Base-by-base conservation (phyloP, 345 rosid genomes). In the Tarenaya hassleriana region DNA sequence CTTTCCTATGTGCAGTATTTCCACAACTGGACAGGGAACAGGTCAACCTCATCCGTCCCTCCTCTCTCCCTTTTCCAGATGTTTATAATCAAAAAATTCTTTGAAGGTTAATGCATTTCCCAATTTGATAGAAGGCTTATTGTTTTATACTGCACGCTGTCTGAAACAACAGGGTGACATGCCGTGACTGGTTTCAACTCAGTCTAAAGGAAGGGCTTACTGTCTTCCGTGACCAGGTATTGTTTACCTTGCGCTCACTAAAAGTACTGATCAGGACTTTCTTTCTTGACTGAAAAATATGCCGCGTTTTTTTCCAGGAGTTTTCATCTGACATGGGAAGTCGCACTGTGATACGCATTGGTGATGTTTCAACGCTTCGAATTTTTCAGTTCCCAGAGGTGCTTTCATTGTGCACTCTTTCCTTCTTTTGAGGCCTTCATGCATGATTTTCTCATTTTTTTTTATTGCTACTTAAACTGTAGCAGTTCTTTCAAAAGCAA, bases 11-110 rank as follows among this genome's bases (percentile, higher is more conserved):
- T 78, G 83, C 82, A 94, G 99, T 94, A 88, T 70, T 94, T 94
- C 75, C 97, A 94, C 84, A 94, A 94, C 69, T 94, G 99, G 99
- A 94, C 99, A 49, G 99, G 99, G 62, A 85, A 88, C 82, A 92
- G 98, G 98, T 90, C 72, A 68, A 67, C 49, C 57, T 42, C 52
- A 16, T 34, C 8, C 16, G n/a, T 67, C 17, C 2, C 56, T 50
- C 46, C 34, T 20, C 34, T 52, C 5, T 46, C 18, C 1, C 9
- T 12, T n/a, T 56, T 7, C 19, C 17, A 10, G 1, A 43, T 46
- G 29, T 59, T 62, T 10, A 7, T 55, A 27, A n/a, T n/a, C n/a
- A n/a, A n/a, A n/a, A n/a, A n/a, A n/a, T n/a, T n/a, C n/a, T n/a
- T 39, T 56, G 37, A 21, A 20, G 35, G 5, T n/a, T 58, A 44